Evolutionary conservation across 1,139 yeast species (phyloP), one percentile per base, ranked within the genome.

Genomic region (Trichomonascaceae sp.): DNA sequence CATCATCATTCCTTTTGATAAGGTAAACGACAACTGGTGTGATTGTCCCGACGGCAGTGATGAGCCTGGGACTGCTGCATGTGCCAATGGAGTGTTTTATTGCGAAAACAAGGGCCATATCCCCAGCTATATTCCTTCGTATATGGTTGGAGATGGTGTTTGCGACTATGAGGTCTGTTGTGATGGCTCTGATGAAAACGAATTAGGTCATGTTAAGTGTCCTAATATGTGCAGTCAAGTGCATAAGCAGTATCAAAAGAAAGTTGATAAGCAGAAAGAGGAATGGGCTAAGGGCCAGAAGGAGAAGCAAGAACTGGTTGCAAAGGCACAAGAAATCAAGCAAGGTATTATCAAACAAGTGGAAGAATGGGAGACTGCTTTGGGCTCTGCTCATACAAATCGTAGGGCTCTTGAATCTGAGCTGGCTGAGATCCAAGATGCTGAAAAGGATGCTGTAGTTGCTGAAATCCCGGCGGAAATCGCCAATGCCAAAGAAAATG

Each of bases 31-130:
- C 67, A 85, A 90, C 63, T 84, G 79, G 64, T 91, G 98, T 69
- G 99, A 93, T 67, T 93, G 99, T 72, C 97, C 98, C 0, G 99
- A 93, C 70, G 99, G 99, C 0, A 84, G 95, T 2, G 99, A 93
- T 69, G 99, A 93, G 68, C 97, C 98, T 0, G 97, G 97, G 0
- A 93, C 98, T 0, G 76, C 86, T 52, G 97, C 97, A 0, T 93
- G 98, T 68, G 73, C 64, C 18, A 74, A 75, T 13, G 76, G 77
- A 13, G 59, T 60, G 50, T 93, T 90, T 64, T 90, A 82, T 69
- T 93, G 99, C 71, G 79, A 72, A 22, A 95, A 95, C 64, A 74
- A 76, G 50, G 96, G 96, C 1, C 87, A 83, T 50, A 58, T 67
- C 20, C 66, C 73, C 5, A 67, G 63, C 1, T 58, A 56, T 45